Percentiles rank a stretch among this genome's conserved stretches.
These are phyloP conservation scores for Saccharomyces hybrid DNA, from an alignment of 1,139 yeast genomes.

Conservation along the genomic window DNA sequence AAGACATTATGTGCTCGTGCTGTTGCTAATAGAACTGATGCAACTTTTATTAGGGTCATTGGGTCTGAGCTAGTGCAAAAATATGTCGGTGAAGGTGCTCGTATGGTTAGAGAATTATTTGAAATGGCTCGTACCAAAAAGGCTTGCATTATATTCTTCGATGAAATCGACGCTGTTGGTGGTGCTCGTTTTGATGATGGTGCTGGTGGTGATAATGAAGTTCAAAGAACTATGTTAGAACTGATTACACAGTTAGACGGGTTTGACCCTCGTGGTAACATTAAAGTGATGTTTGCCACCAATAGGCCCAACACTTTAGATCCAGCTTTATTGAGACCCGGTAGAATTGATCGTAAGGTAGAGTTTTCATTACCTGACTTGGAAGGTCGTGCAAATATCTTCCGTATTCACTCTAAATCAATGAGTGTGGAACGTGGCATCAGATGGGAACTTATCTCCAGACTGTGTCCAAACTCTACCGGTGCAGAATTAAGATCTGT, in stretches of 20 bases:
- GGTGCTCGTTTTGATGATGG: conserved; percentile 99
- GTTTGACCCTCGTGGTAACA: conserved; percentile 96
- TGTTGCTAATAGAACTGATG: conserved; percentile 97
- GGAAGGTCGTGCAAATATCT: conserved; percentile 95
- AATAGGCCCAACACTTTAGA: conserved; percentile 96
- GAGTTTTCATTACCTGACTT: conserved; percentile 93
- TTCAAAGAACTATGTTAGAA: conserved; percentile 97
- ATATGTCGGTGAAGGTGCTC: conserved; percentile 98
- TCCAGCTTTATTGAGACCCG: conserved; percentile 96
- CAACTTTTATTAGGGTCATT: conserved; percentile 93
- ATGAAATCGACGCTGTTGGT: conserved; percentile 97
- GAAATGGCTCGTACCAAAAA: conserved; percentile 98
- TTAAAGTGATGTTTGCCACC: conserved; percentile 98
- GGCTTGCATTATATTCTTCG: conserved; percentile 88
- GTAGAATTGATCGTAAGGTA: conserved; percentile 95
- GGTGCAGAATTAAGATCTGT: conserved; percentile 97
- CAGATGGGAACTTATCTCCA: conserved; percentile 95
- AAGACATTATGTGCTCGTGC: conserved; percentile 97
- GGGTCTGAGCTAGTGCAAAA: conserved; percentile 97
- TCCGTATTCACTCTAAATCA: conserved; percentile 92
- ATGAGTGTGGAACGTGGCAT: conserved; percentile 97
- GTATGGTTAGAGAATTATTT: conserved; percentile 96
- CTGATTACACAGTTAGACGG: conserved; percentile 95
- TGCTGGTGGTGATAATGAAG: conserved; percentile 99
- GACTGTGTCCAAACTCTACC: conserved; percentile 95